phyloP scores from a whole-genome alignment of 225 moss, liverwort and hornwort species.

The Antitrichia curtipendula region DNA sequence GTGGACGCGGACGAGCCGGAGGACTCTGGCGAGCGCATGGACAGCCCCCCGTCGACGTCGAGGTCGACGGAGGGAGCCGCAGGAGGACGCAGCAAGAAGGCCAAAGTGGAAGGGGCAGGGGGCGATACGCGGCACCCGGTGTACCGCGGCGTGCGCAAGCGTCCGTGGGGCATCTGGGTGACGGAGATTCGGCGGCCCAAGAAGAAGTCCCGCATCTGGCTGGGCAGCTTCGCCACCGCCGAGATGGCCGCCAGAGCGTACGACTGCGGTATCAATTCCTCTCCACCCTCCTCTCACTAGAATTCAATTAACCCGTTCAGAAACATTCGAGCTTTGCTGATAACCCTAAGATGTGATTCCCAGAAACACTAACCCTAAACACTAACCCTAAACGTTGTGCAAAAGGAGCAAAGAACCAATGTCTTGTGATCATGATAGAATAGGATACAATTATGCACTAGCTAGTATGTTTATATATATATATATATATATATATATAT shows the following conservation, averaged over 20 bases:
- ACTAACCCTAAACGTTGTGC: neutral
- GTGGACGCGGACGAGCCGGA: conserved; percentile 17
- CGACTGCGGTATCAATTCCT: conserved; percentile 9
- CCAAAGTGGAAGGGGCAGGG: neutral
- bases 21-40: conserved; percentile 18
- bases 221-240: conserved; percentile 45
- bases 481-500: too few relatives aligned
- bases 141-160: conserved; percentile 40
- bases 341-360: neutral
- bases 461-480: neutral
- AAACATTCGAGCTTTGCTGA: neutral
- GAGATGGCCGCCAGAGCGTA: conserved; percentile 48
- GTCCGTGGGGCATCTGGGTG: conserved; percentile 56
- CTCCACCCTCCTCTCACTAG: neutral
- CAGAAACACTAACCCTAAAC: neutral
- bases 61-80: neutral
- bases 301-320: neutral
- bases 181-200: conserved; percentile 49
- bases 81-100: neutral
- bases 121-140: conserved; percentile 35
- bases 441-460: neutral
- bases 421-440: too few relatives aligned
- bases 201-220: conserved; percentile 52
- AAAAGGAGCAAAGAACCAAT: neutral
- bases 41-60: conserved; percentile 28